phyloP scores from a whole-genome alignment of 768 basidiomycete genomes.

The Holtermannia corniformis region DNA sequence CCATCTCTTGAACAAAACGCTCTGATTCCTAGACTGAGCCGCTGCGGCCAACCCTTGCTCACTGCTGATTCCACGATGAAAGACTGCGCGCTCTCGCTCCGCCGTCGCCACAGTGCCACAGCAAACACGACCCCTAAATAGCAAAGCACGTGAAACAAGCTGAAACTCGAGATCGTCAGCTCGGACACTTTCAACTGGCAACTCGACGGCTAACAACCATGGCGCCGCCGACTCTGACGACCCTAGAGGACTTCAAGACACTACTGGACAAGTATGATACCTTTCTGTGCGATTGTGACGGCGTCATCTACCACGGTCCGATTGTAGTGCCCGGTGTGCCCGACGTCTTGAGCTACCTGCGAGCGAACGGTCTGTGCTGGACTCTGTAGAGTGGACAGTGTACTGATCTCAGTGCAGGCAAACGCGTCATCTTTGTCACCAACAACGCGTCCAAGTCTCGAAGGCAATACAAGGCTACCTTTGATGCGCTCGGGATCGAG shows the following conservation, averaged over 20 bases:
- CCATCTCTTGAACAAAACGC: too few relatives aligned
- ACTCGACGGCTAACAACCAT: slow-evolving; percentile 3
- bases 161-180: too few relatives aligned
- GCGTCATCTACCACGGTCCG: slow-evolving; percentile 85
- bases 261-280: slow-evolving; percentile 66
- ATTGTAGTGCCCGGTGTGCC: slow-evolving; percentile 65
- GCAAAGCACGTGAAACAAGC: too few relatives aligned
- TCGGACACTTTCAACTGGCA: too few relatives aligned
- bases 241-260: slow-evolving; percentile 39
- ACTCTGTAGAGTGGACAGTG: neutral
- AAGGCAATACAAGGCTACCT: slow-evolving; percentile 75
- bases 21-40: too few relatives aligned
- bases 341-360: slow-evolving; percentile 63
- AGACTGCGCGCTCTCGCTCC: too few relatives aligned
- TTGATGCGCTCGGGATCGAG: slow-evolving; percentile 78
- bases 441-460: slow-evolving; percentile 96
- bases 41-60: too few relatives aligned
- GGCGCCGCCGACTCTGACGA: slow-evolving; percentile 17
- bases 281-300: slow-evolving; percentile 94
- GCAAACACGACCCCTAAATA: too few relatives aligned
- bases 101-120: too few relatives aligned
- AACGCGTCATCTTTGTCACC: slow-evolving; percentile 82
- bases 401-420: slow-evolving; percentile 47
- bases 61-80: too few relatives aligned
- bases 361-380: slow-evolving; percentile 54